Conservation (phyloP, 1,139 yeast species). For the Yamadazyma dushanensis region DNA sequence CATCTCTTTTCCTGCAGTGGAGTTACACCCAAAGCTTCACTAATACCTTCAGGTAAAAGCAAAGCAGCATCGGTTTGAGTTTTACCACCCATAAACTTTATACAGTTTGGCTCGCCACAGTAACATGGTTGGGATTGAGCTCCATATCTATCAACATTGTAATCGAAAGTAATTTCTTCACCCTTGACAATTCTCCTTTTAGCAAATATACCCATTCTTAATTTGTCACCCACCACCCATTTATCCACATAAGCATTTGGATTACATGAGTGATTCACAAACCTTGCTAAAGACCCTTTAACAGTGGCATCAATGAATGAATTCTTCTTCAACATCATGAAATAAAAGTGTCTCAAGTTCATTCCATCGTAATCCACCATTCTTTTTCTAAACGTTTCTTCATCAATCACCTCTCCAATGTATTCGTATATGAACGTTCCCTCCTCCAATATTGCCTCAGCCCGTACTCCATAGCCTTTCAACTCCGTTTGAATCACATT, state of each 20-base stretch:
- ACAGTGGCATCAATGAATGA: conserved; percentile 93
- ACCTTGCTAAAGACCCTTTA: conserved; percentile 84
- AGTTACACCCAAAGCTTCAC: conserved; percentile 84
- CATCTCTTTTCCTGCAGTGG: conserved; percentile 61
- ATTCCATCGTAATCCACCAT: conserved; percentile 71
- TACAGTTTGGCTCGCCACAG: conserved; percentile 91
- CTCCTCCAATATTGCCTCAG: conserved; percentile 56
- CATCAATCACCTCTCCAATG: conserved; percentile 90
- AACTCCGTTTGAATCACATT: conserved; percentile 76
- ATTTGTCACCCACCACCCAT: conserved; percentile 92
- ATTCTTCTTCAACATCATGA: conserved; percentile 94
- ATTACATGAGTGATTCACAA: conserved; percentile 91
- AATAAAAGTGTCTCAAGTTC: conserved; percentile 85
- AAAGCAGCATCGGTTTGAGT: conserved; percentile 92
- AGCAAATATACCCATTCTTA: conserved; percentile 94
- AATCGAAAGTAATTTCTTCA: conserved; percentile 93
- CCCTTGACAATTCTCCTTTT: conserved; percentile 70
- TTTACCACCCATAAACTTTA: conserved; percentile 93
- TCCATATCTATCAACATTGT: conserved; percentile 95
- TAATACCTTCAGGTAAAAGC: conserved; percentile 75
- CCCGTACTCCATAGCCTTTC: conserved; percentile 90
- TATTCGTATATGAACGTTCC: conserved; percentile 83
- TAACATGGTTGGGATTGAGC: conserved; percentile 92
- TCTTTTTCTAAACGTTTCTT: conserved; percentile 65
- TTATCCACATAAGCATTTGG: conserved; percentile 95